Evolutionary conservation across 202 grass and related monocot species (phyloP).

Genomic region (Elaeis oleifera): DNA sequence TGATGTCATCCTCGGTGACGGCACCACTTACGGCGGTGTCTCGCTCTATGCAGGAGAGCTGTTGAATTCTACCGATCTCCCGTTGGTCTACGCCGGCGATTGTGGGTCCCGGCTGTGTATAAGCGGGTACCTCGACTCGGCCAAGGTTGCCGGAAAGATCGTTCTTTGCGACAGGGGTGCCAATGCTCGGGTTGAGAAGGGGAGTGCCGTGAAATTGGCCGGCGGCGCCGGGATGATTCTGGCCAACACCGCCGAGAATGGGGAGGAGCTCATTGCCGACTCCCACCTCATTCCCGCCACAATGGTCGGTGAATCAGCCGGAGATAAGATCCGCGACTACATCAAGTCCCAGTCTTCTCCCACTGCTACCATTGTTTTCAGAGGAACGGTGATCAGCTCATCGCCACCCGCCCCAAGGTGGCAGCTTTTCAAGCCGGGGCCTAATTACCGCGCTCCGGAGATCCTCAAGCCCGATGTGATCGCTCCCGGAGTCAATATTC

Average conservation of each 20-base stretch:
- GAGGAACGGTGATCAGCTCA: constrained; percentile 16
- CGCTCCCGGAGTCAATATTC: constrained; percentile 43
- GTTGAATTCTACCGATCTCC: not conserved
- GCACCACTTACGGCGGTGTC: constrained; percentile 5
- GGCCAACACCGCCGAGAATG: not conserved
- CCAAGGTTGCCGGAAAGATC: constrained; percentile 34
- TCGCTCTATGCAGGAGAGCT: constrained; percentile 16
- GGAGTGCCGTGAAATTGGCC: constrained; percentile 20
- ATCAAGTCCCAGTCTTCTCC: constrained; percentile 6
- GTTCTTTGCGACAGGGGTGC: constrained; percentile 27
- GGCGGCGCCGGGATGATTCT: constrained; percentile 32
- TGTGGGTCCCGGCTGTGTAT: constrained; percentile 16
- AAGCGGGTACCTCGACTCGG: constrained; percentile 11
- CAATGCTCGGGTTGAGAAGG: constrained; percentile 14
- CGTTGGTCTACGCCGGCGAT: constrained; percentile 26
- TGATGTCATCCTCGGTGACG: constrained; percentile 23
- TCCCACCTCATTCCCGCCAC: constrained; percentile 20
- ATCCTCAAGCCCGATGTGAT: constrained; percentile 49
- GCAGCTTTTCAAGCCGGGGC: constrained; percentile 29
- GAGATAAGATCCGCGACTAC: constrained; percentile 22
- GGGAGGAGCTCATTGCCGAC: constrained; percentile 6
- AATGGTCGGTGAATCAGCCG: constrained; percentile 2
- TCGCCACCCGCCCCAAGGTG: constrained; percentile 15
- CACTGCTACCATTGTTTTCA: constrained; percentile 27
- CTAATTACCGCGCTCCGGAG: constrained; percentile 10